These are phyloP conservation scores for Colletotrichum salicis DNA, from an alignment of 2,329 filamentous ascomycete genomes.

Conservation along the genomic window DNA sequence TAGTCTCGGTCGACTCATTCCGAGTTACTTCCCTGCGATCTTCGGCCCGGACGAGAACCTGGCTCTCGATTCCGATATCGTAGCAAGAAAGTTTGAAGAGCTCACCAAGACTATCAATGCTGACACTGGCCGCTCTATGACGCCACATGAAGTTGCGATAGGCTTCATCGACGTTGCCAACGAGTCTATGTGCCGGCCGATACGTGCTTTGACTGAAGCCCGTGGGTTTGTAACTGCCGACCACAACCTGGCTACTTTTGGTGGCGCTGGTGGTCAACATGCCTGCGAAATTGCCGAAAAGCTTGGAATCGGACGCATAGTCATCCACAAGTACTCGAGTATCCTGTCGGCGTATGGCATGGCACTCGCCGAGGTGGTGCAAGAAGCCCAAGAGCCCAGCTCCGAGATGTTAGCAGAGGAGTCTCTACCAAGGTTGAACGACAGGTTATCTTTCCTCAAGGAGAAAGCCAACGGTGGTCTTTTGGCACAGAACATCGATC, in stretches of 20 bases:
- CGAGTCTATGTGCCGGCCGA: slow-evolving; percentile 89
- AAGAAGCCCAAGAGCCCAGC: slow-evolving; percentile 54
- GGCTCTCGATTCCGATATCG: too few species aligned
- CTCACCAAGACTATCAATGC: slow-evolving; percentile 80
- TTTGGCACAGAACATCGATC: slow-evolving; percentile 69
- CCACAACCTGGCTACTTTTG: slow-evolving; percentile 89
- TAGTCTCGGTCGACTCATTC: slow-evolving; percentile 67
- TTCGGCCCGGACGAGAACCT: too few species aligned
- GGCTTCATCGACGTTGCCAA: slow-evolving; percentile 93
- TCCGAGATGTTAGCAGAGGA: neutral
- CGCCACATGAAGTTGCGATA: slow-evolving; percentile 84
- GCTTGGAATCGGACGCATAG: neutral
- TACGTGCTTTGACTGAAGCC: slow-evolving; percentile 89
- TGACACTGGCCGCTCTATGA: slow-evolving; percentile 77
- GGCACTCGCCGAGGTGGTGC: neutral
- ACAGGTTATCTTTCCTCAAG: neutral
- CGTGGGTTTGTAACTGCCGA: slow-evolving; percentile 91
- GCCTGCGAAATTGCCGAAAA: neutral
- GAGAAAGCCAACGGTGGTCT: neutral
- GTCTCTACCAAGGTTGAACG: neutral
- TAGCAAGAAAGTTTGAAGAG: too few species aligned
- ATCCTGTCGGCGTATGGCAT: neutral
- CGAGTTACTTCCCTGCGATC: too few species aligned
- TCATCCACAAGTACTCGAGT: neutral
- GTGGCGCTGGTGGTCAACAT: slow-evolving; percentile 58